Evolutionary conservation across 1,139 yeast species (phyloP), one percentile per base, ranked within the genome.

Genomic region (Debaryomyces fabryi): DNA sequence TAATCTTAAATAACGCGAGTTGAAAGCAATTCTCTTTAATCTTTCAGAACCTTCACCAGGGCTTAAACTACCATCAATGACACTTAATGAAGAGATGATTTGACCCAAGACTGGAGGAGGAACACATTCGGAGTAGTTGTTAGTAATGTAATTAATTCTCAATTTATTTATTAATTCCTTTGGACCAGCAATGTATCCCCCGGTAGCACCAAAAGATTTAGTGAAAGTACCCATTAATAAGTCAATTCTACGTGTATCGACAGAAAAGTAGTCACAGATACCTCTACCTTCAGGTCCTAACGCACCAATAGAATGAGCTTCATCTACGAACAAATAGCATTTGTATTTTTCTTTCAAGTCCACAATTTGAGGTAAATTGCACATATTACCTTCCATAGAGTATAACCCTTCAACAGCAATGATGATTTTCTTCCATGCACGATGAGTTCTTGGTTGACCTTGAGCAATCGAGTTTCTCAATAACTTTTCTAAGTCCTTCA

Each of bases 291-390:
- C 71, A 37, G 96, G 95, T 27, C 99, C 99, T 69, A 93, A 79
- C 8, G 99, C 99, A 62, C 99, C 99, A 62, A 95, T 87, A 3
- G 98, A 92, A 67, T 93, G 99, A 16, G 99, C 99, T 69, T 93
- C 99, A 66, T 93, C 99, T 52, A 95, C 88, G 64, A 88, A 93
- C 50, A 93, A 72, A 64, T 89, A 89, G 63, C 93, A 88, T 64
- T 91, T 91, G 74, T 95, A 93, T 66, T 88, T 88, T 45, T 89
- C 81, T 60, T 88, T 87, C 56, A 93, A 74, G 58, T 81, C 86
- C 37, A 93, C 77, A 46, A 93, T 67, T 53, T 71, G 79, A 9
- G 98, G 97, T 58, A 93, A 76, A 64, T 93, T 87, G 66, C 91
- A 85, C 82, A 91, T 78, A 54, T 96, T 91, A 58, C 99, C 99